Evolutionary conservation across 257 asterid species (phyloP).

Genomic region (Gentiana dahurica): DNA sequence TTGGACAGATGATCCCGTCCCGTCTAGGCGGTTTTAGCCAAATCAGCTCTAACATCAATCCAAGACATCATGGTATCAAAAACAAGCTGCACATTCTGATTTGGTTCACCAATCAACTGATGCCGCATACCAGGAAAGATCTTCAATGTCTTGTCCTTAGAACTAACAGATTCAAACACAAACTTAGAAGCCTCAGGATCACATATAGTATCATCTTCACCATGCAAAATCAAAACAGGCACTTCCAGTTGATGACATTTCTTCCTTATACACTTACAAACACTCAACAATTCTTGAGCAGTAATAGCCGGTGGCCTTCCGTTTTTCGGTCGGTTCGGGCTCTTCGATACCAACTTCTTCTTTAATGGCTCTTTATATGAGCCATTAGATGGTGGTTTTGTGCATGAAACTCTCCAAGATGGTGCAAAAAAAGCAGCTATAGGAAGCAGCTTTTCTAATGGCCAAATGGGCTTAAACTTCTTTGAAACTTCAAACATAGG

Average conservation of each 20-base stretch:
- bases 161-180: conserved; percentile 32
- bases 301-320: conserved; percentile 58
- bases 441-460: conserved; percentile 58
- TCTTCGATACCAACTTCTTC: conserved; percentile 34
- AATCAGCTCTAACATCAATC: conserved; percentile 37
- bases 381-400: conserved; percentile 33
- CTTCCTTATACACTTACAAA: conserved; percentile 34
- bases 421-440: conserved; percentile 58
- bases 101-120: conserved; percentile 58
- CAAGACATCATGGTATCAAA: conserved; percentile 35
- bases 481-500: conserved; percentile 66
- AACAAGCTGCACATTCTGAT: conserved; percentile 30
- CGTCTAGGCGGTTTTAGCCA: neutral
- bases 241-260: conserved; percentile 37
- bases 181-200: conserved; percentile 48
- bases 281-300: conserved; percentile 46
- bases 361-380: conserved; percentile 59
- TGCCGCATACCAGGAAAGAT: conserved; percentile 71
- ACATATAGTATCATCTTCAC: conserved; percentile 53
- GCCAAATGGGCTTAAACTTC: conserved; percentile 67
- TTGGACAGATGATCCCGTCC: no score
- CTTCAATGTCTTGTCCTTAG: conserved; percentile 64
- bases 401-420: conserved; percentile 43
- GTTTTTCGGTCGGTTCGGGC: conserved; percentile 39
- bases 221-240: conserved; percentile 66